Evolutionary conservation across 1,139 yeast genomes (phyloP), one percentile per base, ranked within the genome.

Genomic region (Debaryomyces udenii): DNA sequence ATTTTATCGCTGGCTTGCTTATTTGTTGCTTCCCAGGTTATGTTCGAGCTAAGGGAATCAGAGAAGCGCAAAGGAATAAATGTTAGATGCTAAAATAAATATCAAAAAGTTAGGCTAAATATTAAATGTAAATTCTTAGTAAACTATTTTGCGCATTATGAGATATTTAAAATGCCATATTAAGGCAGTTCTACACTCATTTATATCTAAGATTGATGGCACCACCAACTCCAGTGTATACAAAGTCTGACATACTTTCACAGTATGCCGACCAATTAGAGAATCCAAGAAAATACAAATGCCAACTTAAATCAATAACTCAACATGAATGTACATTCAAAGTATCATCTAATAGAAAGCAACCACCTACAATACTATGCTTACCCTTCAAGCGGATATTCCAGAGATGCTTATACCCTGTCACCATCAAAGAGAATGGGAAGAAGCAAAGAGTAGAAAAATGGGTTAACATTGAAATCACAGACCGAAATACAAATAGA

Each of bases 31-130:
- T 83, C 81, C 1, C 99, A 93, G 61, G 85, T 90, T 20, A 94
- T 94, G 99, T 91, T 90, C 68, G 99, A 94, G 62, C 65, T 86
- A 47, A 77, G 99, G 52, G 95, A 89, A 58, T 69, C 81, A 31
- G 99, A 93, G 59, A 84, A 80, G 61, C 77, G 98, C 54, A 73
- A 77, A 41, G 98, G 97, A 1, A 77, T 91, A 23, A 81, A 86
- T 58, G 80, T 90, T 30, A 81, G 87, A 56, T 93, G 97, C 62
- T 91, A 52, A 49, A 13, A n/a, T n/a, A n/a, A 11, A 18, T 27
- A 16, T 20, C 30, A 38, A 15, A 27, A n/a, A 22, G 6, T 6
- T 16, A 35, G 11, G 24, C n/a, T 7, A 16, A 30, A 17, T 20
- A n/a, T 13, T 28, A 20, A 35, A 18, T 27, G 14, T 11, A 35